Percentiles rank a stretch among this genome's conserved stretches.
Conservation (phyloP, 306 rosid species). For the Cercis canadensis region DNA sequence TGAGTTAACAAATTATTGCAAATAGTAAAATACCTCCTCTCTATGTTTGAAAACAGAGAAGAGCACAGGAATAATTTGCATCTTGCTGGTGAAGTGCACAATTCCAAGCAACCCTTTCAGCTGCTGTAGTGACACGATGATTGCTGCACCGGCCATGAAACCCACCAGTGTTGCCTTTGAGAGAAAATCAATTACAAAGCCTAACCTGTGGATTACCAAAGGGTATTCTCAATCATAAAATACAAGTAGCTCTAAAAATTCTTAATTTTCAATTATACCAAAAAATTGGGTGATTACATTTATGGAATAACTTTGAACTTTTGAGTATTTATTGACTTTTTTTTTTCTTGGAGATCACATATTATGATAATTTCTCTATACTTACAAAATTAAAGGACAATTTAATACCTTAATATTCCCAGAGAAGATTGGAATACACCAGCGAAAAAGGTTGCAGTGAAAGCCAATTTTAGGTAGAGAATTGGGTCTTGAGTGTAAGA, state of each 20-base stretch:
- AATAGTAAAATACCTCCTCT: constrained; percentile 64
- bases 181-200: constrained; percentile 92
- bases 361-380: no score
- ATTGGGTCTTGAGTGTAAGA: constrained; percentile 67
- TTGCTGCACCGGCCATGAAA: constrained; percentile 98
- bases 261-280: no score
- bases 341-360: no score
- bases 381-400: neutral
- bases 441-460: constrained; percentile 93
- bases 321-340: no score
- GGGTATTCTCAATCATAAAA: constrained; percentile 31
- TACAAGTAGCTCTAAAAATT: neutral
- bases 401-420: constrained; percentile 76
- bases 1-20: neutral
- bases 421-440: constrained; percentile 89
- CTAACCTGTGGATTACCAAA: constrained; percentile 62
- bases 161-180: constrained; percentile 95
- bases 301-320: no score
- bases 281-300: no score
- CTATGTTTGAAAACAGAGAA: constrained; percentile 64
- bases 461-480: constrained; percentile 88
- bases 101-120: constrained; percentile 94
- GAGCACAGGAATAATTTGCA: constrained; percentile 82
- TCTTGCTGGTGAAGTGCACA: constrained; percentile 75
- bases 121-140: constrained; percentile 90